Conservation (phyloP, 257 asterid species). For the Cordia subcordata region DNA sequence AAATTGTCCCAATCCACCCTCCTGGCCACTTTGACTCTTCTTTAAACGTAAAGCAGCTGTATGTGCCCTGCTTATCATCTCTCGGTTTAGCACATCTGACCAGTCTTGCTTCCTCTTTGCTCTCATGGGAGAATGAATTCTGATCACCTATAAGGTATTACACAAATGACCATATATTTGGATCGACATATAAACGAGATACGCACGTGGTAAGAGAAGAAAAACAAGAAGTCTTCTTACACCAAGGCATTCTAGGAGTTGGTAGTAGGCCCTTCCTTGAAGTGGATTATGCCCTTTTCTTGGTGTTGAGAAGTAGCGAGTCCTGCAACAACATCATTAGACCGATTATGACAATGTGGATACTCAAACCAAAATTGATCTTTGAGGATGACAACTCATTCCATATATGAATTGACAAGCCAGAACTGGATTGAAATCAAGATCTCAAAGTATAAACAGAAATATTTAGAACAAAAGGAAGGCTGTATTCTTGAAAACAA, state of each 20-base stretch:
- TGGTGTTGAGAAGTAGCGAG: conserved; percentile 90
- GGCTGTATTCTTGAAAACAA: not conserved
- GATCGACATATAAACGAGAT: conserved; percentile 8
- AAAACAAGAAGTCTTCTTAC: conserved; percentile 37
- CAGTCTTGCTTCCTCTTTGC: conserved; percentile 79
- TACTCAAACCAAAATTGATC: not conserved
- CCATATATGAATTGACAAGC: not conserved
- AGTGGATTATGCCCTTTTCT: conserved; percentile 99
- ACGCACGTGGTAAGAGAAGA: not conserved
- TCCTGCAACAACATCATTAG: conserved; percentile 67
- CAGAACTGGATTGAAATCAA: not conserved
- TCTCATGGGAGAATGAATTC: conserved; percentile 99
- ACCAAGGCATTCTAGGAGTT: conserved; percentile 98
- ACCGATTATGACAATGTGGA: conserved; percentile 38
- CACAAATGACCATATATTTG: not conserved
- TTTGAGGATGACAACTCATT: not conserved
- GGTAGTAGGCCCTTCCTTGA: conserved; percentile 98
- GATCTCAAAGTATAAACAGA: not conserved
- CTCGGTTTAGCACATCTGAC: conserved; percentile 86
- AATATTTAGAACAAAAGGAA: not conserved
- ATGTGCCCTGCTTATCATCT: conserved; percentile 71
- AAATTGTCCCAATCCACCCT: conserved; percentile 54
- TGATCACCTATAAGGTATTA: conserved; percentile 57
- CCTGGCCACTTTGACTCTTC: conserved; percentile 39
- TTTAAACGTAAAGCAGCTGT: conserved; percentile 65